Evolutionary conservation across 768 basidiomycete species (phyloP).

Genomic region (Psilocybe subaeruginosa): DNA sequence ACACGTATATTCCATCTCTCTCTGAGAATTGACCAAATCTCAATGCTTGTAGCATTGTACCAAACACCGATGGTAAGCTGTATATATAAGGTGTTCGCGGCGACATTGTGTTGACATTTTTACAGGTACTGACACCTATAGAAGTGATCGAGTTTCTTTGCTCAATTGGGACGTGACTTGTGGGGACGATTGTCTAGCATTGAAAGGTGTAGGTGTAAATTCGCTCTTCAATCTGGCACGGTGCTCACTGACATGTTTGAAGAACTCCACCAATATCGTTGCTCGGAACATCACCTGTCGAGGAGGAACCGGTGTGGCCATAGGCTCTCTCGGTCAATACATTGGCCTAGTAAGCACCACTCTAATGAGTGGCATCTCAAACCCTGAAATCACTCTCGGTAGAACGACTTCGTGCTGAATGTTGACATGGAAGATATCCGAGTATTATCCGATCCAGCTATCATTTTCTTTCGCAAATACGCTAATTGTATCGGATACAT

Average conservation of each 20-base stretch:
- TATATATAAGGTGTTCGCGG: not conserved
- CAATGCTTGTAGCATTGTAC: constrained; percentile 33
- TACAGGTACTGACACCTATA: constrained; percentile 57
- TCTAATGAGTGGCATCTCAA: not conserved
- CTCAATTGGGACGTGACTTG: constrained; percentile 63
- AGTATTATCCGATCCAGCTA: not conserved
- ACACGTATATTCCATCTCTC: not conserved
- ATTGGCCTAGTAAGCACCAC: constrained; percentile 42
- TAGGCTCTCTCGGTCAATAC: constrained; percentile 64
- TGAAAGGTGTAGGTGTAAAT: constrained; percentile 53
- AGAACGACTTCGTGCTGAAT: constrained; percentile 58
- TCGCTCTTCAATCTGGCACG: not conserved
- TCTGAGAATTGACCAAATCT: not conserved
- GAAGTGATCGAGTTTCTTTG: constrained; percentile 49
- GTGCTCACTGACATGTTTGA: not conserved
- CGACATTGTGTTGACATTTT: not conserved
- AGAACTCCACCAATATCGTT: constrained; percentile 60
- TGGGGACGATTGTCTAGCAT: constrained; percentile 66
- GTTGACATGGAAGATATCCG: constrained; percentile 45
- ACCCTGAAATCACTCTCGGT: not conserved
- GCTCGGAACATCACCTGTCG: constrained; percentile 53
- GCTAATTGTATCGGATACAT: not conserved
- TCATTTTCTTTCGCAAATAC: not conserved
- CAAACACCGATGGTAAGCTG: constrained; percentile 58
- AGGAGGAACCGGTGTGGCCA: constrained; percentile 66